Percentiles rank a stretch among this genome's conserved stretches.
Conservation (phyloP, 192 early-diverging fungal genomes). For the Mortierella claussenii region DNA sequence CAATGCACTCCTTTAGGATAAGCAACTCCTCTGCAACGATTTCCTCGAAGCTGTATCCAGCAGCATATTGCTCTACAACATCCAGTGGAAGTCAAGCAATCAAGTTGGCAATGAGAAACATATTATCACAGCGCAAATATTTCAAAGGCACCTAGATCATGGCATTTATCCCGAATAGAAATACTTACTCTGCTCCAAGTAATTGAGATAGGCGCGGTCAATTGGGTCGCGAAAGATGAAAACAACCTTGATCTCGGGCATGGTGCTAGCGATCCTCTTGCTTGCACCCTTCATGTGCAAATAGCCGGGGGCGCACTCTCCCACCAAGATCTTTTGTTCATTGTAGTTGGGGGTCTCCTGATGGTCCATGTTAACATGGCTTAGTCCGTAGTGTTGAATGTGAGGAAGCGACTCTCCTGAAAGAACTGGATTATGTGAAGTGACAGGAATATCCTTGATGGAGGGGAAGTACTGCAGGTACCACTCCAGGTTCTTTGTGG, state of each 20-base stretch:
- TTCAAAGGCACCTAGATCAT: background rate
- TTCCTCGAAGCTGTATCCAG: constrained; percentile 51
- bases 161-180: background rate
- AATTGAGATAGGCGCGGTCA: constrained; percentile 62
- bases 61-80: constrained; percentile 52
- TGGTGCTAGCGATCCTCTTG: constrained; percentile 56
- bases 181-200: constrained; percentile 49
- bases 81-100: no score
- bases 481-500: constrained; percentile 49
- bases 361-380: constrained; percentile 48
- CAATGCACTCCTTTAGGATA: constrained; percentile 51
- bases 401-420: constrained; percentile 50
- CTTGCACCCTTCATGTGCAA: constrained; percentile 51
- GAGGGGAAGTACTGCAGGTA: constrained; percentile 51
- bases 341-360: constrained; percentile 31
- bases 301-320: constrained; percentile 50
- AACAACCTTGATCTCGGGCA: constrained; percentile 61
- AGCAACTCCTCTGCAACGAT: constrained; percentile 46
- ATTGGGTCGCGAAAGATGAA: constrained; percentile 64
- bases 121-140: no score
- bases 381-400: constrained; percentile 49
- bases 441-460: constrained; percentile 51
- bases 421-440: constrained; percentile 36
- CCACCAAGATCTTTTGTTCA: constrained; percentile 45
- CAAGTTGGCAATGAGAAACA: no score